Evolutionary conservation across 768 basidiomycete species (phyloP).

Genomic region (Rhodosporidiobolus odoratus): DNA sequence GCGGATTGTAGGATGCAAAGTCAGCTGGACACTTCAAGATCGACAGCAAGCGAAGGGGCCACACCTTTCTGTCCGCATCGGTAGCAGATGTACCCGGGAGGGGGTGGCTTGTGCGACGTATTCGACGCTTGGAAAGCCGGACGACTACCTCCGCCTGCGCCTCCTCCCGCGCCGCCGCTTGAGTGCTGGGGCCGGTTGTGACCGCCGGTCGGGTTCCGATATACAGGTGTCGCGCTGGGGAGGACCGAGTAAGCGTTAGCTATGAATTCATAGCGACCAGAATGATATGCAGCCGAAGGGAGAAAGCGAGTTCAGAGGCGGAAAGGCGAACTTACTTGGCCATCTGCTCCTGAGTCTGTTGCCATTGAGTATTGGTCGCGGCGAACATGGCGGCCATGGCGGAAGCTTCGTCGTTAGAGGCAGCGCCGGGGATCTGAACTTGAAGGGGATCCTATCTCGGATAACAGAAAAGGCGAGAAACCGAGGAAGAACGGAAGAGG

Average conservation of each 20-base stretch:
- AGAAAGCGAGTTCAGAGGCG: background rate
- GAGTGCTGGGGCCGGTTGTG: background rate
- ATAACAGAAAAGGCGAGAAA: background rate
- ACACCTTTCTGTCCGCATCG: slow-evolving; percentile 93
- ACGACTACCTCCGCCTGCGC: slow-evolving; percentile 57
- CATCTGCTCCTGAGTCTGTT: slow-evolving; percentile 99
- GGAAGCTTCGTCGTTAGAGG: slow-evolving; percentile 76
- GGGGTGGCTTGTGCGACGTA: slow-evolving; percentile 64
- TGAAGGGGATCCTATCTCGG: background rate
- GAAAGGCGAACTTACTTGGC: slow-evolving; percentile 69
- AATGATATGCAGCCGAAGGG: too few relatives aligned
- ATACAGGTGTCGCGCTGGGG: slow-evolving; percentile 54
- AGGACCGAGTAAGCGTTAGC: slow-evolving; percentile 48
- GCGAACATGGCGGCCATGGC: slow-evolving; percentile 98
- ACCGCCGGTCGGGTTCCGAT: slow-evolving; percentile 40
- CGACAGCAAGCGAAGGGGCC: slow-evolving; percentile 12
- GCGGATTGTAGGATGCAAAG: background rate
- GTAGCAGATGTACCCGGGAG: slow-evolving; percentile 95
- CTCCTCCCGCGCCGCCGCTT: slow-evolving; percentile 48
- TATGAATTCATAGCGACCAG: background rate
- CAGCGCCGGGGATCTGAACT: slow-evolving; percentile 36
- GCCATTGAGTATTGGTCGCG: slow-evolving; percentile 89
- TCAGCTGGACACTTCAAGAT: background rate
- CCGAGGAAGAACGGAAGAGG: background rate
- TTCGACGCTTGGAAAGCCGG: slow-evolving; percentile 51